A percentile compares a stretch with the other conserved stretches of the same genome.
phyloP scores from a whole-genome alignment of 202 grass and related monocot species.

The Cymbopogon flexuosus region DNA sequence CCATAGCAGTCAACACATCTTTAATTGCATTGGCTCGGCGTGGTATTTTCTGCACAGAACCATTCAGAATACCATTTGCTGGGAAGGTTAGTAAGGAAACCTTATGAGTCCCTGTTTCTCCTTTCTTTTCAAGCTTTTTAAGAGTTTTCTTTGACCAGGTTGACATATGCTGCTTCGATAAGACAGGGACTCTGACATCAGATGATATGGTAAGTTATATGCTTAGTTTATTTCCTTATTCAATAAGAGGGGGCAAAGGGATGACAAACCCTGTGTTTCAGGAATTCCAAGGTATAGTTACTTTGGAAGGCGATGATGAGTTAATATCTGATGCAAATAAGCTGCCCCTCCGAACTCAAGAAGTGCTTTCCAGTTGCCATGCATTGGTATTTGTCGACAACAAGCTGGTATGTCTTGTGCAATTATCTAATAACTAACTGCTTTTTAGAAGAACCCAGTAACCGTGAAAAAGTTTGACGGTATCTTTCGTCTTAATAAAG shows the following conservation, averaged over 20 bases:
- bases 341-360: conserved; percentile 59
- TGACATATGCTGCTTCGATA: conserved; percentile 99
- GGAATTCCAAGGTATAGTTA: conserved; percentile 99
- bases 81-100: conserved; percentile 71
- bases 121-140: conserved; percentile 25
- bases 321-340: conserved; percentile 80
- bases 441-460: conserved; percentile 6
- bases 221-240: conserved; percentile 13
- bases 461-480: conserved; percentile 15
- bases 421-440: conserved; percentile 24
- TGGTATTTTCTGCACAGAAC: conserved; percentile 96
- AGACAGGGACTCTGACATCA: conserved; percentile 91
- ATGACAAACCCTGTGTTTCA: conserved; percentile 43
- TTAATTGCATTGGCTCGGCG: conserved; percentile 87
- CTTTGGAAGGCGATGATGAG: conserved; percentile 57
- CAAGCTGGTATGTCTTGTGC: conserved; percentile 62
- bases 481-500: conserved; percentile 44
- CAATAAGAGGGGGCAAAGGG: not conserved
- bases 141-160: conserved; percentile 53
- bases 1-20: conserved; percentile 98
- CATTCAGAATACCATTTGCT: conserved; percentile 98
- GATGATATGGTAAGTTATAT: conserved; percentile 82
- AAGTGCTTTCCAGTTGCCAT: conserved; percentile 83
- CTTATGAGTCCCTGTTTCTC: conserved; percentile 6
- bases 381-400: conserved; percentile 97